Evolutionary conservation across 2,329 filamentous ascomycete species (phyloP).

Genomic region (Fusarium udum): DNA sequence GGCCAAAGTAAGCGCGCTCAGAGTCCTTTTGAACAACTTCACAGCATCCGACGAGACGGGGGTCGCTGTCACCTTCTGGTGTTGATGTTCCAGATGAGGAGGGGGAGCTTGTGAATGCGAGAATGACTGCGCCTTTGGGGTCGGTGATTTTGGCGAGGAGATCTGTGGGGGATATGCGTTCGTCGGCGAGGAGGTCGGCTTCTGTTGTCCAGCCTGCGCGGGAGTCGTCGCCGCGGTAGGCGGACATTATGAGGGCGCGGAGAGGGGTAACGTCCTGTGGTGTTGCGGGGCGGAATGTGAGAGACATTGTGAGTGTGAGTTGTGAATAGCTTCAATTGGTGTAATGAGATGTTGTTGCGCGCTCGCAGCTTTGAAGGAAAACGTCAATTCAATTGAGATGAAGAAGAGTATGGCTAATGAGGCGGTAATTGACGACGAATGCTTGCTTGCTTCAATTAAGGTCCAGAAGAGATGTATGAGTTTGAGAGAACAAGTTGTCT

Average conservation of each 20-base stretch:
- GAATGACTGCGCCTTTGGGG: slow-evolving; percentile 49
- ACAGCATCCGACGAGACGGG: slow-evolving; percentile 54
- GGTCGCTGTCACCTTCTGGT: slow-evolving; percentile 30
- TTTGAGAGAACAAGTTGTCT: not conserved
- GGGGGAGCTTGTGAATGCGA: slow-evolving; percentile 41
- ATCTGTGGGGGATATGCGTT: slow-evolving; percentile 53
- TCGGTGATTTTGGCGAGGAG: slow-evolving; percentile 53
- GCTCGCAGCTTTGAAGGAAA: rapidly evolving
- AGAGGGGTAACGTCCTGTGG: slow-evolving; percentile 46
- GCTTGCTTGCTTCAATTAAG: not conserved
- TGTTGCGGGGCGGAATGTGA: slow-evolving; percentile 42
- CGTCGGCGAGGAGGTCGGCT: slow-evolving; percentile 54
- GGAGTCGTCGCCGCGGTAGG: slow-evolving; percentile 55
- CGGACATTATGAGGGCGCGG: slow-evolving; percentile 53
- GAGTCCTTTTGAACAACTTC: slow-evolving; percentile 49
- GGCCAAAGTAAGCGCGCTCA: slow-evolving; percentile 54
- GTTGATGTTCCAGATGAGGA: slow-evolving; percentile 14
- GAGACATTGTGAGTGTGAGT: slow-evolving; percentile 14
- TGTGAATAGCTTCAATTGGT: not conserved
- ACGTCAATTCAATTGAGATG: not conserved
- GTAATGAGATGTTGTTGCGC: not conserved
- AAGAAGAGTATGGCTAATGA: not conserved
- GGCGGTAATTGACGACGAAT: not conserved
- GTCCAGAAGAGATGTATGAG: not conserved
- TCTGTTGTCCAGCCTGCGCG: slow-evolving; percentile 59